Evolutionary conservation across 495 filamentous ascomycete species (phyloP).

Genomic region (Penicillium coprophilum): DNA sequence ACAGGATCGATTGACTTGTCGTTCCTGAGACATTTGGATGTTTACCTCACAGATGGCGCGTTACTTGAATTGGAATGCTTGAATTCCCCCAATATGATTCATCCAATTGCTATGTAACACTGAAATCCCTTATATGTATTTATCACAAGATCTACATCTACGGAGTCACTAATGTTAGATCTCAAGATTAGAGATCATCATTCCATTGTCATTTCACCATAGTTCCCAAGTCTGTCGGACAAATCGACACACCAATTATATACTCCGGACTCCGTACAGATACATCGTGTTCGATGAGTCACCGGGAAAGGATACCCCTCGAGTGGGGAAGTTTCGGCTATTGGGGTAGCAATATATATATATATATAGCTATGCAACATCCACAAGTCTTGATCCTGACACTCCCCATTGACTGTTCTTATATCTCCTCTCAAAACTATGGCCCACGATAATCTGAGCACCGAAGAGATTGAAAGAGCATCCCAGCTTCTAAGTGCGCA

Average conservation of each 20-base stretch:
- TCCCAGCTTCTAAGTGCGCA: constrained; percentile 44
- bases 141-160: constrained; percentile 2
- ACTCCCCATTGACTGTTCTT: background rate
- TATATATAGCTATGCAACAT: background rate
- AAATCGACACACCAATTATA: too few species aligned
- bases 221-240: too few species aligned
- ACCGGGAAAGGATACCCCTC: constrained; percentile 3
- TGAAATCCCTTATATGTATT: background rate
- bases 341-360: background rate
- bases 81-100: too few species aligned
- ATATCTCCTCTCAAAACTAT: background rate
- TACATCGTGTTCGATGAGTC: background rate
- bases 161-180: too few species aligned
- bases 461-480: constrained; percentile 32
- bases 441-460: background rate
- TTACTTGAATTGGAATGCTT: background rate
- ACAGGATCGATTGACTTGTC: background rate
- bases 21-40: background rate
- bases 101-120: background rate
- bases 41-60: background rate
- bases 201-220: too few species aligned
- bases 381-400: background rate
- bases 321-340: constrained; percentile 7
- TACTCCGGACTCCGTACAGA: too few species aligned
- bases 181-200: too few species aligned